Evolutionary conservation across 2,329 filamentous ascomycete species (phyloP), one percentile per base, ranked within the genome.

Genomic region (Clonostachys chloroleuca): DNA sequence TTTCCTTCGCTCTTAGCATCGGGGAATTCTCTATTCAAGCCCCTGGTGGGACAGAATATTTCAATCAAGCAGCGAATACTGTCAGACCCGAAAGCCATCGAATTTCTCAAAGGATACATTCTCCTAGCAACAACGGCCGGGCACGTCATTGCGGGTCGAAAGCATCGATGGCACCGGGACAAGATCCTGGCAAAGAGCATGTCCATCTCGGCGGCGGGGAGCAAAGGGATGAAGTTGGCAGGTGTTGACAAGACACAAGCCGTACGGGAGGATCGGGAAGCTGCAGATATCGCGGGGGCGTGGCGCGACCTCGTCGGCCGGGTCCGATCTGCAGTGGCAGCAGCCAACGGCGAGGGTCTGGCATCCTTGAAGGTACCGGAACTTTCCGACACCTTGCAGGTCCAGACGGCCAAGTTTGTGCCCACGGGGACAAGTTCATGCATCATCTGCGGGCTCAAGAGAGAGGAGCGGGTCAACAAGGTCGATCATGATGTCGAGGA

Each of bases 91-190:
- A 74, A 74, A 30, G 83, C 84, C 0, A 68, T 83, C 10, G 64
- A 73, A 5, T 91, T 89, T 53, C 71, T 92, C 2, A 70, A 73
- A 44, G 80, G 76, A 24, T 89, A 87, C 53, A 65, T 91, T 5
- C 71, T 72, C 49, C 67, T 89, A 6, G 80, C 78, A 1, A 76
- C 75, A 4, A 87, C 90, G 12, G 84, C 86, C 20, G 88, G 83
- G n/a, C 86, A 86, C 41, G 79, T 96, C 44, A 84, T 96, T 48
- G 87, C 89, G 2, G 92, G 92, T 12, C 84, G 92, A 49, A 91
- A 89, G 58, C 72, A 87, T 45, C 86, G 92, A 48, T 97, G 92
- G 92, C 92, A 95, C 62, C 81, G 92, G 46, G 92, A 97, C 66
- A 86, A 82, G 51, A 83, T 90, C 51, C 73, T 97, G 12, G 81